phyloP scores from a whole-genome alignment of 1,139 yeast species.

The Diutina pseudorugosa region DNA sequence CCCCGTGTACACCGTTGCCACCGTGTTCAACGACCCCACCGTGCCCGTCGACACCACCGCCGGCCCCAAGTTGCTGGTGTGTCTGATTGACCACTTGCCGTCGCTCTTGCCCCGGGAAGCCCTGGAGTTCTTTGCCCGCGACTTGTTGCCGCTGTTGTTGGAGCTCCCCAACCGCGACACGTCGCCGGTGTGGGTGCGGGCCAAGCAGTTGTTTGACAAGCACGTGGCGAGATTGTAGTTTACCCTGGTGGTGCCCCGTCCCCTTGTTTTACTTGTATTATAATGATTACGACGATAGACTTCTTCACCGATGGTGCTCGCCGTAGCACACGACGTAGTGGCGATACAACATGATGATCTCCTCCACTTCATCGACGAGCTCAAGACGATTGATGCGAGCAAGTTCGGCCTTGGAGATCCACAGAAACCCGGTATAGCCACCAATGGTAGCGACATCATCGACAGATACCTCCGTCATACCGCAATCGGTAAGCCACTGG shows the following conservation, averaged over 20 bases:
- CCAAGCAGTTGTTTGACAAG: slow-evolving; percentile 69
- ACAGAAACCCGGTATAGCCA: slow-evolving; percentile 21
- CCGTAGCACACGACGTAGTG: slow-evolving; percentile 36
- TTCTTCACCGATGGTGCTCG: background rate
- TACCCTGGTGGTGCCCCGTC: slow-evolving; percentile 1
- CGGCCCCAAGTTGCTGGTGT: slow-evolving; percentile 82
- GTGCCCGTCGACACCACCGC: slow-evolving; percentile 63
- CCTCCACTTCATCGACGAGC: slow-evolving; percentile 84
- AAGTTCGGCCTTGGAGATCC: slow-evolving; percentile 39
- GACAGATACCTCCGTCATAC: slow-evolving; percentile 16
- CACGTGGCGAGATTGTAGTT: slow-evolving; percentile 56
- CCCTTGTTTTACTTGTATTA: background rate
- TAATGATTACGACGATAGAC: background rate
- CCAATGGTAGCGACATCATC: slow-evolving; percentile 51
- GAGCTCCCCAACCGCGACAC: slow-evolving; percentile 69
- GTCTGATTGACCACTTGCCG: slow-evolving; percentile 96
- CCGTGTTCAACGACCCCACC: slow-evolving; percentile 85
- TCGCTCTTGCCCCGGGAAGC: slow-evolving; percentile 94
- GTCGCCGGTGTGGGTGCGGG: slow-evolving; percentile 87
- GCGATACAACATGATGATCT: slow-evolving; percentile 53
- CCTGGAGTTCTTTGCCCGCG: slow-evolving; percentile 78
- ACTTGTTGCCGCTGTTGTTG: slow-evolving; percentile 78
- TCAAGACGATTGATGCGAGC: slow-evolving; percentile 52
- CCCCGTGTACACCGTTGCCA: slow-evolving; percentile 83
- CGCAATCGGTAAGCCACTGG: slow-evolving; percentile 19